phyloP scores from a whole-genome alignment of 768 basidiomycete genomes.

The Mycena albidolilacea region DNA sequence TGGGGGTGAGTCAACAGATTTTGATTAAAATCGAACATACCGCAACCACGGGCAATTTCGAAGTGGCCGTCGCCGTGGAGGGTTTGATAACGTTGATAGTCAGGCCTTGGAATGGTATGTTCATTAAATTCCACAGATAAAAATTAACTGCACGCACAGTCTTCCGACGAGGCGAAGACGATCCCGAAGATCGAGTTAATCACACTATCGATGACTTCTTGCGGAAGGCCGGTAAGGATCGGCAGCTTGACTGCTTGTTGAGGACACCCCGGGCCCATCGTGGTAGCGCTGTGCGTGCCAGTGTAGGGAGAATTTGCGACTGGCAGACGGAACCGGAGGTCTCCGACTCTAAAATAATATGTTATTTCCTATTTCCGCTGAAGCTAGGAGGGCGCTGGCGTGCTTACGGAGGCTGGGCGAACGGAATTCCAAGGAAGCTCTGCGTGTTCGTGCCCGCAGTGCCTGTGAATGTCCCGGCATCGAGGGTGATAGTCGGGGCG shows the following conservation, averaged over 20 bases:
- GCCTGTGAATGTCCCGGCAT: slow-evolving; percentile 63
- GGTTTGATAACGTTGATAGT: slow-evolving; percentile 69
- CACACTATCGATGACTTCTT: slow-evolving; percentile 52
- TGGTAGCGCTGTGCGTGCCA: slow-evolving; percentile 54
- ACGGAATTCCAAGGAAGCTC: slow-evolving; percentile 68
- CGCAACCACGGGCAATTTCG: slow-evolving; percentile 68
- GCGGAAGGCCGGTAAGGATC: slow-evolving; percentile 51
- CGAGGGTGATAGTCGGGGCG: slow-evolving; percentile 57
- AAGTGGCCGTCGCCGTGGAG: slow-evolving; percentile 51
- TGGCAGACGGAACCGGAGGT: slow-evolving; percentile 60
- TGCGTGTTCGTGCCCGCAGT: slow-evolving; percentile 47
- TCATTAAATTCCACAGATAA: not conserved
- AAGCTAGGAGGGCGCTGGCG: not conserved
- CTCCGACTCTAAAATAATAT: slow-evolving; percentile 48
- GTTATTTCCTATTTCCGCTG: not conserved
- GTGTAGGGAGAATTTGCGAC: slow-evolving; percentile 53
- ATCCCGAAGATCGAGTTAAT: slow-evolving; percentile 48
- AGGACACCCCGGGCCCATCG: slow-evolving; percentile 61
- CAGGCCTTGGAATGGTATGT: slow-evolving; percentile 53
- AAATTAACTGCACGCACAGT: slow-evolving; percentile 54
- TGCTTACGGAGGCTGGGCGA: slow-evolving; percentile 68
- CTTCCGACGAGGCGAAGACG: slow-evolving; percentile 56
- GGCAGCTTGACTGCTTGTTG: slow-evolving; percentile 60
- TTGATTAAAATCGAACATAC: slow-evolving; percentile 50
- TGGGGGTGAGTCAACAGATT: not conserved